phyloP scores from a whole-genome alignment of 257 asterid genomes.

The Nyctanthes arbortristis region DNA sequence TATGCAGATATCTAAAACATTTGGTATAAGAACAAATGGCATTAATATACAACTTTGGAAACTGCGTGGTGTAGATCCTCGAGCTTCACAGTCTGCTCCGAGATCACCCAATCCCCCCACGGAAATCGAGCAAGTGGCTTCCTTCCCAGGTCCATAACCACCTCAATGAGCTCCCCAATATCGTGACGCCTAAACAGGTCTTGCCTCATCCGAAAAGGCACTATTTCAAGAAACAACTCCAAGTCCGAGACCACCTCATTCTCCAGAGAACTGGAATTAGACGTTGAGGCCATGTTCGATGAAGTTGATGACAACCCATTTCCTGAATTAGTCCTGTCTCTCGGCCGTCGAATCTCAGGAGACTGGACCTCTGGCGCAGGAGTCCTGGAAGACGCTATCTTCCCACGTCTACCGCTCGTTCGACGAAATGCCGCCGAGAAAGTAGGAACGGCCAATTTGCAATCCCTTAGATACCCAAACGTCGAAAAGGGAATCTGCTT shows the following conservation, averaged over 20 bases:
- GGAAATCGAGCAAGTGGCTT: constrained; percentile 96
- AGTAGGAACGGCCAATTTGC: constrained; percentile 25
- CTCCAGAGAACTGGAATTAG: constrained; percentile 38
- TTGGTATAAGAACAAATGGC: not conserved
- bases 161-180: constrained; percentile 75
- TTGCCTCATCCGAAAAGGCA: constrained; percentile 77
- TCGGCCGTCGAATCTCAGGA: constrained; percentile 76
- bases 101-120: constrained; percentile 82
- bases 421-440: constrained; percentile 72
- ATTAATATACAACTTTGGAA: constrained; percentile 63
- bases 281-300: constrained; percentile 43
- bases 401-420: constrained; percentile 50
- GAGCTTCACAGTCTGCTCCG: constrained; percentile 66
- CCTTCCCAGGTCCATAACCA: constrained; percentile 98
- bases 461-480: constrained; percentile 42
- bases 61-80: constrained; percentile 82
- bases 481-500: constrained; percentile 66
- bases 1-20: not conserved
- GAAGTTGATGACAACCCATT: constrained; percentile 57
- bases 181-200: constrained; percentile 65
- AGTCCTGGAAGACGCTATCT: constrained; percentile 47
- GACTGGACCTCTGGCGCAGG: constrained; percentile 48
- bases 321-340: constrained; percentile 43
- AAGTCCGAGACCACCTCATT: constrained; percentile 74
- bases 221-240: constrained; percentile 81